Evolutionary conservation across 805 yeast species (phyloP).

Genomic region (Candida ortonii): DNA sequence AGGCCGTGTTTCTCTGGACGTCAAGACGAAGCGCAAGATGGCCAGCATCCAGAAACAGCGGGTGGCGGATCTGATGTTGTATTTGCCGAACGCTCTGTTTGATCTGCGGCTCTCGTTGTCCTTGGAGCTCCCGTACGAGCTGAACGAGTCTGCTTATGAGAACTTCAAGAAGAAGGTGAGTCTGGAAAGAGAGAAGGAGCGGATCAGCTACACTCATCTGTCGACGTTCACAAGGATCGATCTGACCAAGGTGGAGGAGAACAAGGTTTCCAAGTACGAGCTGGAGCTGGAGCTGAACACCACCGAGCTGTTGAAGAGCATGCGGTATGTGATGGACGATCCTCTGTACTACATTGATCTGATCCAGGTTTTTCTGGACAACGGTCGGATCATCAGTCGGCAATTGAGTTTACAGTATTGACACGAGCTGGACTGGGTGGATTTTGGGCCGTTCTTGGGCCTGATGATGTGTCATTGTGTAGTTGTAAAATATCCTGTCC

Average conservation of each 20-base stretch:
- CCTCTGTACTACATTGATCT: constrained; percentile 43
- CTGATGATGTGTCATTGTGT: too few relatives aligned
- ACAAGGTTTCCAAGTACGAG: constrained; percentile 30
- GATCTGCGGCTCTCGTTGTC: constrained; percentile 77
- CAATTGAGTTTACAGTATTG: constrained; percentile 29
- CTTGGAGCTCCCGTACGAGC: constrained; percentile 70
- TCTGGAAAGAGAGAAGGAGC: constrained; percentile 63
- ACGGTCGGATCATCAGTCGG: constrained; percentile 37
- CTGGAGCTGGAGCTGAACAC: constrained; percentile 36
- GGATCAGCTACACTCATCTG: constrained; percentile 70
- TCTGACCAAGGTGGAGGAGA: constrained; percentile 55
- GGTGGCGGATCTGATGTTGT: constrained; percentile 67
- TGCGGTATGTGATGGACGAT: constrained; percentile 33
- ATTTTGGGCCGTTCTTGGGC: too few relatives aligned
- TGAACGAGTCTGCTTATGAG: constrained; percentile 49
- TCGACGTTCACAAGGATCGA: constrained; percentile 73
- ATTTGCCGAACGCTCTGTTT: constrained; percentile 71
- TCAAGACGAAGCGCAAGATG: constrained; percentile 61
- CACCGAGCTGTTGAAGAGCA: constrained; percentile 30
- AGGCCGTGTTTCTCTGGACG: constrained; percentile 65
- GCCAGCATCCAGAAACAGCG: constrained; percentile 72
- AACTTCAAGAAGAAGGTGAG: constrained; percentile 47
- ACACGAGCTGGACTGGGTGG: neutral
- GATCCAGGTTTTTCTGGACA: constrained; percentile 45
- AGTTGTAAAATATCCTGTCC: too few relatives aligned